Base-by-base conservation (phyloP, 768 basidiomycete genomes). In the Leccinellum luteum region DNA sequence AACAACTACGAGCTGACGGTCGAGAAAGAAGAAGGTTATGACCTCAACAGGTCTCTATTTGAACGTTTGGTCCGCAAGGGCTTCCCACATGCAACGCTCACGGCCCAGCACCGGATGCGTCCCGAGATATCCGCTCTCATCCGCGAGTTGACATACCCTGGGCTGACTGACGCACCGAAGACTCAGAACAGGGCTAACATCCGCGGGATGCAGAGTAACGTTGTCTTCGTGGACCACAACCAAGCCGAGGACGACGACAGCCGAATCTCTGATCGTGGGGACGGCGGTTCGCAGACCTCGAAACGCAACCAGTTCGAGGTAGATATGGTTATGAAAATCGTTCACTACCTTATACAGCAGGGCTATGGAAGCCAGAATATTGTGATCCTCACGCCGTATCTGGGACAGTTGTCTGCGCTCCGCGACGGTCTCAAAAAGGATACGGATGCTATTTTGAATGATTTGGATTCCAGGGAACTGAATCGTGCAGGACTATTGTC, bases 51-150 rank as follows among this genome's bases (percentile, higher is more conserved):
- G 51, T 87, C 85, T 0, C 72, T 90, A 0, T 89, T 89, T 60
- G 88, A 90, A 59, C 83, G 87, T 5, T 78, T 89, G 2, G 82
- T 88, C 19, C 67, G 81, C 10, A 78, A 78, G 57, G 81, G 79
- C 0, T 89, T 83, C 63, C 87, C 87, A 0, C 87, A 89, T 64
- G 61, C 70, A 48, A 83, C 78, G 0, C 79, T 89, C 17, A 66
- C 61, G 0, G 64, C 78, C 45, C 88, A 89, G 58, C 87, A 89
- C 64, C 82, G 88, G 13, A 89, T 89, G 88, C 78, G 87, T 8
- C 88, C 87, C 1, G 86, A 89, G 60, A 89, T 89, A 13, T 86
- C 88, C 6, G 63, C 76, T 0, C 73, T 88, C 23, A 78, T 89
- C 32, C 80, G 87, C 14, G 64, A 73, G 8, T 74, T 89, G 15